Evolutionary conservation across 345 rosid genomes (phyloP), one percentile per base, ranked within the genome.

Genomic region (Aquilaria sinensis): DNA sequence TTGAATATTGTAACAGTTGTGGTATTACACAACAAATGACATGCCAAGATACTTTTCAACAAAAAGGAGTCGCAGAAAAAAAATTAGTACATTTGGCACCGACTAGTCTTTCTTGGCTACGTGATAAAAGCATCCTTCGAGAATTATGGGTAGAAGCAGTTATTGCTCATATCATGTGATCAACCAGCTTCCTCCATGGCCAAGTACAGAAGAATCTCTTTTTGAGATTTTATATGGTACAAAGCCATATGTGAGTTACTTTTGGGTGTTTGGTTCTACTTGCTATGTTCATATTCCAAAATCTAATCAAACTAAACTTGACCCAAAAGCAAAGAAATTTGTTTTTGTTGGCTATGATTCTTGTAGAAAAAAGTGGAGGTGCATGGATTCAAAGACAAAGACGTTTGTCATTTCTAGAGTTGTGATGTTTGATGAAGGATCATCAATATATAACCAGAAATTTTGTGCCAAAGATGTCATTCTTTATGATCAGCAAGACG

Each of bases 371-470:
- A 46, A 65, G 0, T 74, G 43, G 56, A 64, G 51, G 23, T 23
- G 23, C 0, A 23, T 23, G 23, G 65, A 78, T 65, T 53, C n/a
- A 53, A 1, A 61, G 5, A 74, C 47, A 14, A 57, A 71, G 10
- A 62, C 9, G 10, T 47, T 31, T 47, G 1, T 12, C 5, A 23
- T 53, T 8, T 74, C 62, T 1, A 10, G 31, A 10, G 64, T 67
- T 56, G 51, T 77, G 14, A 47, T 74, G 16, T 65, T 74, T 37
- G 61, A 72, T 15, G 60, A 74, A 58, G 52, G 68, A 1, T 71
- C 72, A 6, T 58, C 60, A 1, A 31, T 29, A 3, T 31, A 71
- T 8, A 14, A 23, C 9, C 31, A 37, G n/a, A 58, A 65, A 60
- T 12, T 58, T 6, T 47, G 45, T 11, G 29, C 10, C 1, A 4